phyloP scores from a whole-genome alignment of 345 rosid genomes.

The Sisymbrium altissimum region DNA sequence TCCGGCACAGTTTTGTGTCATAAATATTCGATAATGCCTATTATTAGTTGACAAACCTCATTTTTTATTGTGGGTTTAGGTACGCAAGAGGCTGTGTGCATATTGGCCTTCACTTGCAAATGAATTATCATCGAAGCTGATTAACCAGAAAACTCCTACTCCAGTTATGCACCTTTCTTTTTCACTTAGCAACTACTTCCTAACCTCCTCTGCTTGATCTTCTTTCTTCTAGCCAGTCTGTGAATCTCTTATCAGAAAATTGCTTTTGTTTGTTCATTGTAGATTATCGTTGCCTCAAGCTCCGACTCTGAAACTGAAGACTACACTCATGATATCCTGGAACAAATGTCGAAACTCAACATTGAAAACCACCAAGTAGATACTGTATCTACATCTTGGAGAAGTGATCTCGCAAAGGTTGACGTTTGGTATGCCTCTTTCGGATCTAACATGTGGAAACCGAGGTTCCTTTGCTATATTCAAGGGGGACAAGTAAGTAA shows the following conservation, averaged over 20 bases:
- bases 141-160: constrained; percentile 46
- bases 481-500: constrained; percentile 74
- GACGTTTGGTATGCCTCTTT: constrained; percentile 80
- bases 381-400: constrained; percentile 44
- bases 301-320: constrained; percentile 62
- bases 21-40: neutral
- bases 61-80: constrained; percentile 45
- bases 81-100: constrained; percentile 51
- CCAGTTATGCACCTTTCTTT: constrained; percentile 31
- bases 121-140: constrained; percentile 56
- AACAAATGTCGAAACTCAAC: constrained; percentile 55
- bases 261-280: constrained; percentile 25
- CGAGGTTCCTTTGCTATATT: constrained; percentile 79
- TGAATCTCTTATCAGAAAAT: constrained; percentile 9
- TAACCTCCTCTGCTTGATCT: neutral
- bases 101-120: constrained; percentile 76
- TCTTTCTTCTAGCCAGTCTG: neutral
- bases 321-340: constrained; percentile 37
- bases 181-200: neutral
- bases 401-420: constrained; percentile 57
- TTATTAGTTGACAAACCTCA: constrained; percentile 7
- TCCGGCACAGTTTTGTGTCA: neutral
- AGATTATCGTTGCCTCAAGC: constrained; percentile 46
- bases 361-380: constrained; percentile 38
- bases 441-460: constrained; percentile 83